These are phyloP conservation scores for Mucor velutinosus DNA, from an alignment of 371 early-diverging fungal genomes.

Conservation along the genomic window DNA sequence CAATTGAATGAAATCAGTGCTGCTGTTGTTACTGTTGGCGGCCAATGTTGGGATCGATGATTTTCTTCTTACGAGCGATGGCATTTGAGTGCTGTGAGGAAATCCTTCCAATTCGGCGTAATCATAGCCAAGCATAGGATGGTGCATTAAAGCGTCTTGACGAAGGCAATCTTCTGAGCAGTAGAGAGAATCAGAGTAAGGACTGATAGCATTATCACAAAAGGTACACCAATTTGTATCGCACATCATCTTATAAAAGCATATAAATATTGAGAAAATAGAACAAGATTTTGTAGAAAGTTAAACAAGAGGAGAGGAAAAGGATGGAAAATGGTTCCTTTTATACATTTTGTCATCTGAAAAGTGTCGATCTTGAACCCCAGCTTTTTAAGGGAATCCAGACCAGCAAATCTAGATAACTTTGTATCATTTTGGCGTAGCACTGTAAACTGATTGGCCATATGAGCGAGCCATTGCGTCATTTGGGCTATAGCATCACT, in stretches of 20 bases:
- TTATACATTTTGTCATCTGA: not conserved
- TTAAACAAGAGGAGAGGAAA: not conserved
- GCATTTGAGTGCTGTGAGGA: constrained; percentile 14
- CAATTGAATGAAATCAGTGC: not conserved
- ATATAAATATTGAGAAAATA: not conserved
- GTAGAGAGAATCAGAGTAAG: constrained; percentile 34
- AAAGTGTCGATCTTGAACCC: constrained; percentile 1
- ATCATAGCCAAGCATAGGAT: constrained; percentile 37
- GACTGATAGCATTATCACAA: constrained; percentile 35
- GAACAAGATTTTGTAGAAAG: not conserved
- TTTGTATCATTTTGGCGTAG: constrained; percentile 1
- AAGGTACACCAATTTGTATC: constrained; percentile 42
- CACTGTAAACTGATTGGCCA: not conserved
- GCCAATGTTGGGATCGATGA: constrained; percentile 7
- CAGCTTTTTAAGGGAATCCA: not conserved
- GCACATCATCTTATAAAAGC: constrained; percentile 18
- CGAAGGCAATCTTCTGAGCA: constrained; percentile 35
- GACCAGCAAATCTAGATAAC: not conserved
- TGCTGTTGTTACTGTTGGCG: not conserved
- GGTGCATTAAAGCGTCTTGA: constrained; percentile 34
- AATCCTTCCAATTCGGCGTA: constrained; percentile 37
- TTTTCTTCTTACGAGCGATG: constrained; percentile 17
- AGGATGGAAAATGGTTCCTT: not conserved
- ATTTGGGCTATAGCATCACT: not conserved
- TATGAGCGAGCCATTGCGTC: not conserved